These are phyloP conservation scores for Botrytis sinoallii DNA, from an alignment of 2,329 filamentous ascomycete species.

Conservation along the genomic window DNA sequence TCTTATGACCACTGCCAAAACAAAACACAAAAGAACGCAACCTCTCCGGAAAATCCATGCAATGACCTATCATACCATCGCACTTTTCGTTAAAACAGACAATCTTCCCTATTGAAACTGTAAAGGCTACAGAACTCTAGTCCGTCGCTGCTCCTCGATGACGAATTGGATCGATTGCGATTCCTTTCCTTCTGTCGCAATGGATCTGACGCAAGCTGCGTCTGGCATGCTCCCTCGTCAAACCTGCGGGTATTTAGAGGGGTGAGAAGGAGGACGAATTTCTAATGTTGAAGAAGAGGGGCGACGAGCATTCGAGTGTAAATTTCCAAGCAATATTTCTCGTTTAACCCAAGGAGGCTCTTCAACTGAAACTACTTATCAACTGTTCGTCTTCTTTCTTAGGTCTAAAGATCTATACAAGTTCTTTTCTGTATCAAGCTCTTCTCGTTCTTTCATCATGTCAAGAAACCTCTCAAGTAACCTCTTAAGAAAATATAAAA, in stretches of 20 bases:
- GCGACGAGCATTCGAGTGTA: neutral
- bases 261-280: fast-evolving
- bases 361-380: neutral
- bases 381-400: neutral
- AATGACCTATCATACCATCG: neutral
- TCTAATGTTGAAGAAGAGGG: neutral
- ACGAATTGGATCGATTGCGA: fast-evolving
- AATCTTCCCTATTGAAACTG: neutral
- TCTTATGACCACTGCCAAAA: neutral
- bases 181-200: neutral
- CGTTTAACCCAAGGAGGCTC: neutral
- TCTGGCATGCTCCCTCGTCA: neutral
- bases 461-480: neutral
- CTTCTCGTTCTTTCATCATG: neutral
- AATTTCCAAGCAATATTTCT: neutral
- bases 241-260: neutral
- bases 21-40: neutral
- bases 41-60: neutral
- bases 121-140: neutral
- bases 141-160: too few species aligned
- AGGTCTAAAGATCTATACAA: neutral
- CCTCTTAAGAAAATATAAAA: neutral
- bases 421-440: neutral
- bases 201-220: neutral
- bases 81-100: neutral